phyloP scores from a whole-genome alignment of 768 basidiomycete genomes.

The Podaxis rugospora region DNA sequence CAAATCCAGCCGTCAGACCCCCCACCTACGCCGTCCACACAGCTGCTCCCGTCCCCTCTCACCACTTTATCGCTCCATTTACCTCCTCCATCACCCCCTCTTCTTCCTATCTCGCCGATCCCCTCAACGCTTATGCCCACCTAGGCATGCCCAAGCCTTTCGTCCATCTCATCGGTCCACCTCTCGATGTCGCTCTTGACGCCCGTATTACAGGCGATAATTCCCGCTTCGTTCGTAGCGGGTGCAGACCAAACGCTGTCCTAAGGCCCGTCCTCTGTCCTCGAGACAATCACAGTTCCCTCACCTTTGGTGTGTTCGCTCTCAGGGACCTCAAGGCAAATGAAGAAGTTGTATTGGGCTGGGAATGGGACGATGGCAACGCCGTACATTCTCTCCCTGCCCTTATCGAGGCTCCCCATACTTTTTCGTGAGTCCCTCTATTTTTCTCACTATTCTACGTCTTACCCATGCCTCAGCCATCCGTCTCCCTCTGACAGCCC shows the following conservation, averaged over 20 bases:
- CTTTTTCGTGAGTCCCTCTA: slow-evolving; percentile 49
- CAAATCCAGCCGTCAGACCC: slow-evolving; percentile 42
- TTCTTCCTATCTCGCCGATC: slow-evolving; percentile 67
- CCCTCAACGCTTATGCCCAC: slow-evolving; percentile 83
- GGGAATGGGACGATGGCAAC: slow-evolving; percentile 97
- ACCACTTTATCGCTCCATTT: slow-evolving; percentile 59
- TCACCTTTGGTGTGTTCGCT: slow-evolving; percentile 82
- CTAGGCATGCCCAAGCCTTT: slow-evolving; percentile 81
- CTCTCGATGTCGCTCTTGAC: slow-evolving; percentile 77
- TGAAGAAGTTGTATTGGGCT: slow-evolving; percentile 86
- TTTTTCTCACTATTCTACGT: slow-evolving; percentile 14
- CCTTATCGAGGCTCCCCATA: slow-evolving; percentile 50
- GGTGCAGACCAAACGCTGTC: slow-evolving; percentile 66
- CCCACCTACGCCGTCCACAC: slow-evolving; percentile 67
- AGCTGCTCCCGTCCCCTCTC: slow-evolving; percentile 47
- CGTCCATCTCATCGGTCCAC: slow-evolving; percentile 75
- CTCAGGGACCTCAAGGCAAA: slow-evolving; percentile 65
- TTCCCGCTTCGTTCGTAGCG: slow-evolving; percentile 56
- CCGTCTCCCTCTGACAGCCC: slow-evolving; percentile 29
- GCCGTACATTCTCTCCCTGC: slow-evolving; percentile 77
- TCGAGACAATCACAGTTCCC: slow-evolving; percentile 10
- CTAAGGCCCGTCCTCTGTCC: slow-evolving; percentile 47
- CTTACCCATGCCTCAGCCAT: slow-evolving; percentile 13
- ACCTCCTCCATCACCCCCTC: slow-evolving; percentile 62
- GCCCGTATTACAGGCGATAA: slow-evolving; percentile 65